Conservation (phyloP, 768 basidiomycete genomes). For the Candolleomyces aberdarensis region DNA sequence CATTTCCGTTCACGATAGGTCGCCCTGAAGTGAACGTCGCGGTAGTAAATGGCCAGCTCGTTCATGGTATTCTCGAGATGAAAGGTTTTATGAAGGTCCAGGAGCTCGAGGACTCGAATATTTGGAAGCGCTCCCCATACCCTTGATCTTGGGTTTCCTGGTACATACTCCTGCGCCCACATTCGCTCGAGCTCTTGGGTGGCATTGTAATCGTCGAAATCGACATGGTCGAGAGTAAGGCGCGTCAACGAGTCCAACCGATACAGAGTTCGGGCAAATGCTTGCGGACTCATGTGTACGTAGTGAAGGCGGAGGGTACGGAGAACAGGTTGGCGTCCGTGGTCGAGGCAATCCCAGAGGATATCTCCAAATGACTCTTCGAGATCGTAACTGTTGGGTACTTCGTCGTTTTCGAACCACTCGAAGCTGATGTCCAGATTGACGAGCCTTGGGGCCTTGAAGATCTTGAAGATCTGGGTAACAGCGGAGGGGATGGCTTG, state of each 20-base stretch:
- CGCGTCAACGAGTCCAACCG: neutral
- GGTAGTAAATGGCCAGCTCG: no score
- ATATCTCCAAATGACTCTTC: neutral
- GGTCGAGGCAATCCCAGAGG: neutral
- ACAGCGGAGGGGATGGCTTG: neutral
- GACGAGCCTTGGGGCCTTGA: neutral
- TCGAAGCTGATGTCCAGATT: neutral
- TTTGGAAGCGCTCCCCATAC: neutral
- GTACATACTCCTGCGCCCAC: neutral
- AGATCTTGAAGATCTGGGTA: neutral
- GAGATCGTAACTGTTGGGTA: neutral
- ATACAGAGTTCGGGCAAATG: neutral
- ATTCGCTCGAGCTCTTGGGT: no score
- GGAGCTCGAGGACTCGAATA: neutral
- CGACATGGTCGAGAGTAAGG: neutral
- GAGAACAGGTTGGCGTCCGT: neutral
- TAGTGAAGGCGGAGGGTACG: neutral
- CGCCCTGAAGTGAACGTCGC: no score
- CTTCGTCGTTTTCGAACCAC: neutral
- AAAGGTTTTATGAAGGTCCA: neutral
- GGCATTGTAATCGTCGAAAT: neutral
- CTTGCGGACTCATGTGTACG: neutral
- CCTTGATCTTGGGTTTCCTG: no score
- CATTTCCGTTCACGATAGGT: no score
- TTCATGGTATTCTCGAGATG: no score